Evolutionary conservation across 345 rosid genomes (phyloP), one percentile per base, ranked within the genome.

Genomic region (Melaleuca alternifolia): DNA sequence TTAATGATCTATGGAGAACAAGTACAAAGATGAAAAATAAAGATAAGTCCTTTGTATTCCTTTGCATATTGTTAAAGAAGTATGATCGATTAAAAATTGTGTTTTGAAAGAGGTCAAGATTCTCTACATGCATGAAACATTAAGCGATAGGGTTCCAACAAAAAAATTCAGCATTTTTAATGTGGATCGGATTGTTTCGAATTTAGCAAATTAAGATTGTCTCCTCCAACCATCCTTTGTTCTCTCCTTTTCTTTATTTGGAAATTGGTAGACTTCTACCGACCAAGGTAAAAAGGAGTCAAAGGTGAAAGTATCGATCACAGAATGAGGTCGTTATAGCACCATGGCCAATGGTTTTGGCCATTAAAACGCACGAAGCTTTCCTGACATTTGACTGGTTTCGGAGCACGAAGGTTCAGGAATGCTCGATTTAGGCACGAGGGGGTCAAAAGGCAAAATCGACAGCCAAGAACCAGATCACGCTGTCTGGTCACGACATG

Each of bases 61-160:
- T 6, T 51, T 14, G 2, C 6, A 18, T 18, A 6, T 0, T 14
- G 0, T 0, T 62, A 3, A 14, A 14, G 13, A 1, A 2, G 6
- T 14, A 2, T 30, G 21, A 15, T 6, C 5, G 0, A 28, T 16
- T 16, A 2, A 62, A 30, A 62, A 3, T 62, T 10, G 3, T 15
- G 10, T 30, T 62, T 62, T 16, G 3, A 28, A 62, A 62, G 18
- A 23, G 8, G 11, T 16, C 2, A 18, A 71, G 18, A 71, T 2
- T 37, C 0, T 33, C 0, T 2, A 6, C 0, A 33, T 9, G 13
- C 0, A 33, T 18, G 23, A 65, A 10, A 2, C 3, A 30, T 62
- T 0, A 62, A 30, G 41, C 23, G 2, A 71, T 41, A 71, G 33
- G 24, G 44, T 3, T 71, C 48, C 0, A 0, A 0, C 18, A n/a